Evolutionary conservation across 2,329 filamentous ascomycete species (phyloP).

Genomic region (Trichophyton rubrum): DNA sequence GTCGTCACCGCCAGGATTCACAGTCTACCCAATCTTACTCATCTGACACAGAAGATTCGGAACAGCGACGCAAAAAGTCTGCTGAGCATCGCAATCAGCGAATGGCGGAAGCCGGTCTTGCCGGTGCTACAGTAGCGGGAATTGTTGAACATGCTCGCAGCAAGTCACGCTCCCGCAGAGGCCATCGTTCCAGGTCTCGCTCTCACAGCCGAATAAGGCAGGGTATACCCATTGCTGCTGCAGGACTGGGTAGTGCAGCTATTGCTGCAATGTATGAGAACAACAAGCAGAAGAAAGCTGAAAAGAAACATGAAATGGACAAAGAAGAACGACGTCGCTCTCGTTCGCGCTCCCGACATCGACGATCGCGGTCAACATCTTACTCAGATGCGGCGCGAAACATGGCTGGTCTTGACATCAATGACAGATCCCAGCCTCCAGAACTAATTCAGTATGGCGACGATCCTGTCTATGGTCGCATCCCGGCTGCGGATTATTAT

Average conservation of each 20-base stretch:
- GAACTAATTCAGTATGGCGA: constrained; percentile 51
- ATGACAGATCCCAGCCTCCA: neutral
- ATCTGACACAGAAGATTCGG: constrained; percentile 38
- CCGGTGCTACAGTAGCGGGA: constrained; percentile 50
- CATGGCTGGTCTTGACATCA: neutral
- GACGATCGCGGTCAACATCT: constrained; percentile 36
- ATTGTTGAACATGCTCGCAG: constrained; percentile 46
- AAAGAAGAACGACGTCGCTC: constrained; percentile 29
- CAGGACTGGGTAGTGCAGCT: constrained; percentile 49
- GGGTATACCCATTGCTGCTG: constrained; percentile 48
- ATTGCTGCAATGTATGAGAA: constrained; percentile 51
- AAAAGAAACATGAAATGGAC: constrained; percentile 21
- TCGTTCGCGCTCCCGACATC: constrained; percentile 17
- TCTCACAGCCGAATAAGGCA: constrained; percentile 45
- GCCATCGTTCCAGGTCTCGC: constrained; percentile 22
- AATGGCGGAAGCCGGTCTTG: constrained; percentile 50
- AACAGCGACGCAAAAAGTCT: constrained; percentile 45
- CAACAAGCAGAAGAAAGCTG: constrained; percentile 48
- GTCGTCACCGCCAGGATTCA: constrained; percentile 21
- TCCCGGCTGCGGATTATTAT: constrained; percentile 36
- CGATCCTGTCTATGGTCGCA: constrained; percentile 48
- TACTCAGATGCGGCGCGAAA: constrained; percentile 33
- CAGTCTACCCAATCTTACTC: constrained; percentile 21
- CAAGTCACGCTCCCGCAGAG: constrained; percentile 42
- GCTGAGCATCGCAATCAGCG: constrained; percentile 43